Base-by-base conservation (phyloP, 129 eudicot species). In the Oenanthe sinensis region DNA sequence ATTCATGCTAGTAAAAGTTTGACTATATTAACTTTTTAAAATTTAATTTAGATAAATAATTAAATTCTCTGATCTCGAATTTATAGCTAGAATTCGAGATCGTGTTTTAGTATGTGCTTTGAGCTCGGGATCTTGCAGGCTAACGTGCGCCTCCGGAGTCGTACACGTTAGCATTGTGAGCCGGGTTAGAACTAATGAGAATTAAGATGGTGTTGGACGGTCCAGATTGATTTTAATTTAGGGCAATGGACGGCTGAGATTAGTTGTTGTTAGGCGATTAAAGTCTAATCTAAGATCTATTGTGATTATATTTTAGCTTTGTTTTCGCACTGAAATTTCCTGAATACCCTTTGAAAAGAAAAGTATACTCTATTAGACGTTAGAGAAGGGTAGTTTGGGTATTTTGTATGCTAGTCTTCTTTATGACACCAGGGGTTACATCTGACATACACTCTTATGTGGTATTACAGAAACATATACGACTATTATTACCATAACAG, bases 361-460 rank as follows among this genome's bases (percentile, higher is more conserved):
- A 2, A 6, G 10, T 19, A 52, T 20, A n/a, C n/a, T n/a, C n/a
- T n/a, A 17, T 17, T 3, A 17, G 2, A 2, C 3, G 19, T 67
- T 67, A 3, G 1, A 1, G 8, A 67, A 14, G 72, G 72, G 72
- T 28, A 28, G 22, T 67, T 30, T 13, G 19, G 42, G 72, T 67
- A 28, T 67, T 30, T 71, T 40, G 15, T 2, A 7, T 3, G 4
- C 8, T 0, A 10, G 36, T 4, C 33, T 24, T 22, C 12, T n/a
- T 55, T n/a, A 60, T 60, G 68, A 60, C 68, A 60, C 14, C 68
- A 60, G 68, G 68, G 68, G 68, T n/a, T 60, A 60, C n/a, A n/a
- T 60, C 68, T 60, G 68, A 60, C 68, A 60, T 60, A 60, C 8
- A 12, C 16, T 14, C 68, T 2, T 60, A 60, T 60, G 68, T 60